Evolutionary conservation across 495 filamentous ascomycete species (phyloP), one percentile per base, ranked within the genome.

Genomic region (Penicillium waksmanii): DNA sequence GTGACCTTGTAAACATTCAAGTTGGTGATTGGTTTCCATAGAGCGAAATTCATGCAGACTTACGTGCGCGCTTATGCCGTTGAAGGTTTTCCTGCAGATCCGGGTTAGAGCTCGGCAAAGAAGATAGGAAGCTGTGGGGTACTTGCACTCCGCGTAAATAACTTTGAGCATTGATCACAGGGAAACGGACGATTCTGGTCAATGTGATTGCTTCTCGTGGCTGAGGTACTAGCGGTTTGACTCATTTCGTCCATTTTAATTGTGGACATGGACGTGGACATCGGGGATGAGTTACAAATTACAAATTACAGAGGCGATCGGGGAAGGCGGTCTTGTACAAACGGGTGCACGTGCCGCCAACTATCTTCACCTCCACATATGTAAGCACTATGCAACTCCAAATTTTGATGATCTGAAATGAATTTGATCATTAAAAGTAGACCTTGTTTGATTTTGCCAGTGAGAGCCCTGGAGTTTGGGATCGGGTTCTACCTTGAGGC

Each of bases 11-110:
- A 25, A 18, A 9, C 21, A 40, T 52, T 23, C 23, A 23, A 3
- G 23, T 23, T 9, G 47, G 34, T 48, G 18, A 33, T 55, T 55
- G 17, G 21, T 18, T 38, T 18, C 36, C 18, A 11, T 50, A 21
- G 21, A n/a, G 48, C n/a, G 18, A 33, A 19, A 53, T 46, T 7
- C 15, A 52, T 44, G 35, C 42, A 47, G 36, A 60, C 57, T 60
- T 54, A 55, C 57, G 50, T 48, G 57, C 46, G 18, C 57, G 57
- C 46, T 60, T 60, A 55, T 60, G 57, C 35, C 57, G 51, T 34
- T 60, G 51, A n/a, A 60, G 51, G 31, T 60, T 60, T 33, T 60
- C 57, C 57, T 60, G 52, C 38, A 53, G 38, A 47, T 35, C 42
- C 42, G 42, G 25, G 42, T 55, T n/a, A 51, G 38, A 53, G 18